A percentile compares a stretch with the other conserved stretches of the same genome.
Evolutionary conservation across 495 filamentous ascomycete genomes (phyloP).

Genomic region (Penicillium cataractarum): DNA sequence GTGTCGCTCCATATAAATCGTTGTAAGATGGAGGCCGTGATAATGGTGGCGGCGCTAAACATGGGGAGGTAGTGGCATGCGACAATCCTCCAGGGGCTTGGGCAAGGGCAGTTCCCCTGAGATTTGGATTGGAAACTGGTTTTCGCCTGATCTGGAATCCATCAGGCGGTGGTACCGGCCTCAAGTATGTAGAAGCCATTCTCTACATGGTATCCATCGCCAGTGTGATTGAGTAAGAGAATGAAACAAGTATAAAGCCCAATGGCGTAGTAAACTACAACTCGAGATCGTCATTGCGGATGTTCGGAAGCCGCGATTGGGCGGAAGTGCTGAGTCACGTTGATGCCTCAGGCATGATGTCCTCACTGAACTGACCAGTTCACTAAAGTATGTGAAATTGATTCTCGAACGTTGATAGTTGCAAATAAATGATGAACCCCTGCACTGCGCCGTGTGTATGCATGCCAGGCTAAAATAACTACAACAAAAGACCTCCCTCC

Average conservation of each 20-base stretch:
- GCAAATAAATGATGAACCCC: background rate
- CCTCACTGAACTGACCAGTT: background rate
- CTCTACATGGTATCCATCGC: background rate
- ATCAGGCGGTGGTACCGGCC: constrained; percentile 22
- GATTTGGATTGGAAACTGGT: constrained; percentile 33
- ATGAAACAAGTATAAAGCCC: background rate
- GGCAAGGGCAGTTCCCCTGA: constrained; percentile 24
- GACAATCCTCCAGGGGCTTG: constrained; percentile 12
- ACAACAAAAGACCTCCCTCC: background rate
- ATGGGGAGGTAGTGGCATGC: constrained; percentile 18
- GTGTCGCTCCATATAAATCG: constrained; percentile 24
- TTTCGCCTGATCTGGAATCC: constrained; percentile 28
- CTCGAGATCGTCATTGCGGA: constrained; percentile 5
- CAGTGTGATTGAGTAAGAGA: background rate
- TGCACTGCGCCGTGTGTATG: background rate
- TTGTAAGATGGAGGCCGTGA: constrained; percentile 28
- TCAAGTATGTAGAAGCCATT: constrained; percentile 24
- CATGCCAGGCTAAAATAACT: background rate
- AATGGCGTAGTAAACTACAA: background rate
- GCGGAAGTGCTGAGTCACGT: background rate
- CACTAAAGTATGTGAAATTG: background rate
- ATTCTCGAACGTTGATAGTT: too few species aligned
- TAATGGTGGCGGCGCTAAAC: constrained; percentile 16
- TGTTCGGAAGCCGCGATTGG: background rate
- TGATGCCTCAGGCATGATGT: background rate